phyloP scores from a whole-genome alignment of 2,329 filamentous ascomycete species.

The Curvularia verruculosa region DNA sequence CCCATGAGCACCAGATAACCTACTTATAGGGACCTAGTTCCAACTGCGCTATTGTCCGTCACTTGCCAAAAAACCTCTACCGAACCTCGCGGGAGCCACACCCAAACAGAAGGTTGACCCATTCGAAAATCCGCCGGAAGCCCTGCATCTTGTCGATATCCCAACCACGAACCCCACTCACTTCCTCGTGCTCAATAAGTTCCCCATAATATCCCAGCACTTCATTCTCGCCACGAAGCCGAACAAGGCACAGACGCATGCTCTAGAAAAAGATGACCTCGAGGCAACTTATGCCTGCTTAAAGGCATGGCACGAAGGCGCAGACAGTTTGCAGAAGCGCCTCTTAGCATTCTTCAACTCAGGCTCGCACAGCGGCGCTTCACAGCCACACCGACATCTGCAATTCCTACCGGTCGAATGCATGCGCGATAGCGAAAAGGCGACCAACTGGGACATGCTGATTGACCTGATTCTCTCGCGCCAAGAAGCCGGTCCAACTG shows the following conservation, averaged over 20 bases:
- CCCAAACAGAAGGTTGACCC: slow-evolving; percentile 57
- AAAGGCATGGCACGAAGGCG: slow-evolving; percentile 57
- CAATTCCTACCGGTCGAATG: slow-evolving; percentile 70
- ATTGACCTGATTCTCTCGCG: slow-evolving; percentile 51
- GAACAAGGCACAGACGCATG: slow-evolving; percentile 68
- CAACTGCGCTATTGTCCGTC: slow-evolving; percentile 74
- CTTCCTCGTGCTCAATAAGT: slow-evolving; percentile 75
- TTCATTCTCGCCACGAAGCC: slow-evolving; percentile 72
- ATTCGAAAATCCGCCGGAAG: slow-evolving; percentile 65
- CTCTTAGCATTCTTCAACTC: slow-evolving; percentile 75
- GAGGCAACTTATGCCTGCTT: slow-evolving; percentile 67
- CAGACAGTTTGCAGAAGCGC: slow-evolving; percentile 40
- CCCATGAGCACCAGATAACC: not conserved
- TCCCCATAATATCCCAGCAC: slow-evolving; percentile 72
- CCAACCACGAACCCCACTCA: slow-evolving; percentile 56
- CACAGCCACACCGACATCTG: slow-evolving; percentile 73
- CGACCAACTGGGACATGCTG: slow-evolving; percentile 55
- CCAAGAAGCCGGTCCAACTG: slow-evolving; percentile 8
- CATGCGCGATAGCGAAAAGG: slow-evolving; percentile 59
- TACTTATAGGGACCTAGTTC: slow-evolving; percentile 59
- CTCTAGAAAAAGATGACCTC: slow-evolving; percentile 67
- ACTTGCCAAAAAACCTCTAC: slow-evolving; percentile 67
- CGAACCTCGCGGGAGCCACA: slow-evolving; percentile 47
- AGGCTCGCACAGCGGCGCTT: slow-evolving; percentile 70
- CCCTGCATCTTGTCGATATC: slow-evolving; percentile 62